Evolutionary conservation across 2,329 filamentous ascomycete species (phyloP).

Genomic region (Sarocladiaceae sp.): DNA sequence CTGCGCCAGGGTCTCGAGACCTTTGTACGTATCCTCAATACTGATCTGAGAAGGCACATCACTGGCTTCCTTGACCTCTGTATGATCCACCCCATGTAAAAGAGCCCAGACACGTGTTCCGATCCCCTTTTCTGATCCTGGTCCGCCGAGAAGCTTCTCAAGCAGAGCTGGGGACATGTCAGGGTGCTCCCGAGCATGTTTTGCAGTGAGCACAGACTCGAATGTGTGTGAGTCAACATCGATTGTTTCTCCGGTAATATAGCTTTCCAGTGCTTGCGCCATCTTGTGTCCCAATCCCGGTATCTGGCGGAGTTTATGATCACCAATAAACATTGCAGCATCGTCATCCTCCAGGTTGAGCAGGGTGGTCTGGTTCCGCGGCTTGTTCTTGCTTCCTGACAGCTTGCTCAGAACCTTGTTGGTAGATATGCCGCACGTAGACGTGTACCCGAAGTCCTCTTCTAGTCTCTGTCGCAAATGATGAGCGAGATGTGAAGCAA

Average conservation of each 20-base stretch:
- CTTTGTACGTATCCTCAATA: conserved; percentile 86
- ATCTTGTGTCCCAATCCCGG: conserved; percentile 79
- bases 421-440: conserved; percentile 80
- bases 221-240: conserved; percentile 29
- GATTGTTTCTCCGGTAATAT: conserved; percentile 36
- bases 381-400: conserved; percentile 78
- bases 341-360: conserved; percentile 56
- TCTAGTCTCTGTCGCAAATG: conserved; percentile 69
- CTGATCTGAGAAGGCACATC: conserved; percentile 81
- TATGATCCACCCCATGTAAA: conserved; percentile 72
- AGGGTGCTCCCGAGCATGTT: conserved; percentile 56
- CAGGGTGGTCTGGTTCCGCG: conserved; percentile 78
- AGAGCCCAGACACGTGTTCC: conserved; percentile 69
- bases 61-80: conserved; percentile 64
- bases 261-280: conserved; percentile 40
- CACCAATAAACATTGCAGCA: conserved; percentile 65
- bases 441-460: conserved; percentile 73
- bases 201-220: conserved; percentile 51
- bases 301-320: conserved; percentile 69
- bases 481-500: conserved; percentile 76
- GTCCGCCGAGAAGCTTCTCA: conserved; percentile 62
- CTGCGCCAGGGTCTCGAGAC: conserved; percentile 57
- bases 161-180: conserved; percentile 58
- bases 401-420: conserved; percentile 85
- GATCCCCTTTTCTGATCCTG: conserved; percentile 64